Base-by-base conservation (phyloP, 2,329 filamentous ascomycete species). In the Alternaria gaisen region DNA sequence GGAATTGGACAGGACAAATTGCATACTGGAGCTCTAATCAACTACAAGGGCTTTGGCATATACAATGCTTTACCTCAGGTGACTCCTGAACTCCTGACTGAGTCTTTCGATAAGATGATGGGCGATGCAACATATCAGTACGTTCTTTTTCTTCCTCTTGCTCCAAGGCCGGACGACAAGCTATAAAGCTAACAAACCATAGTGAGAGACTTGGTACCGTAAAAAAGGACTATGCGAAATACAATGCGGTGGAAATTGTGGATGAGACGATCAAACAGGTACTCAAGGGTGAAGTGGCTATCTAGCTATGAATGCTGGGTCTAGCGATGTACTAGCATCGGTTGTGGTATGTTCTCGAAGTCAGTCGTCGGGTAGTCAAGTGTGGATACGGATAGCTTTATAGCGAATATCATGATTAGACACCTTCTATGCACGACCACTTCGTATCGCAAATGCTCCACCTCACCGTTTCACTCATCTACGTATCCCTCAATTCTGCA, bases 1-100 rank as follows among this genome's bases (percentile, higher is more conserved):
- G 83, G 83, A 0, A 67, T 72, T 16, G 75, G 66, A 4, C 77
- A 78, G 50, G 65, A 73, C 77, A 18, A 81, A 80, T 70, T 74
- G 4, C 81, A 85, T 65, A 78, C 81, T 14, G 73, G 76, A 1
- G 71, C 75, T 24, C 14, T 63, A 3, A 56, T 63, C 20, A 63
- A 56, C 14, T 63, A 63, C 52, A 52, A 52, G 7, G 60, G 60
- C 34, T 59, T 56, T 53, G 56, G 56, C 5, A 56, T 63, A 12
- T 63, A 63, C 22, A 42, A 63, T 48, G 51, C 60, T 38, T 36
- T 60, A n/a, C 47, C 48, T 5, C 56, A 60, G 6, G 42, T 36
- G 7, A 26, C 41, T 14, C 6, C 46, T 1, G 26, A 47, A 24
- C 50, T 56, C 14, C 24, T 63, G 3, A 38, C n/a, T 8, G 52